phyloP scores from a whole-genome alignment of 108 stramenopile species.

The Stephanodiscus minutulus region DNA sequence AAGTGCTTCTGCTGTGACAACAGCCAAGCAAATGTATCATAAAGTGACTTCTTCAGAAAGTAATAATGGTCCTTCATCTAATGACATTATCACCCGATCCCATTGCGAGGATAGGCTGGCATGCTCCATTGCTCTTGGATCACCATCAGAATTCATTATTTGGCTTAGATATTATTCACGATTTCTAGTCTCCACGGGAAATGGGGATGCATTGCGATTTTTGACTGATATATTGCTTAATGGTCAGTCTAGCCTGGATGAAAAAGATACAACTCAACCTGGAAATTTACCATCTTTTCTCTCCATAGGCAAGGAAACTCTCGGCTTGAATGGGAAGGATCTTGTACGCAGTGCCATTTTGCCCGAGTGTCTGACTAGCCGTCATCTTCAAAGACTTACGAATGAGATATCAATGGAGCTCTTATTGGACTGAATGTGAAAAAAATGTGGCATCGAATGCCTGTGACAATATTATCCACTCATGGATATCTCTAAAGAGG shows the following conservation, averaged over 20 bases:
- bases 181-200: conserved; percentile 50
- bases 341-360: conserved; percentile 59
- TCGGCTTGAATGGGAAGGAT: conserved; percentile 56
- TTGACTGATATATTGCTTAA: conserved; percentile 70
- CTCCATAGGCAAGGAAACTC: conserved; percentile 46
- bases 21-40: conserved; percentile 45
- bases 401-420: conserved; percentile 80
- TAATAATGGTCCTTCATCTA: conserved; percentile 28
- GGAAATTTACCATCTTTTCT: conserved; percentile 45
- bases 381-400: conserved; percentile 75
- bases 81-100: conserved; percentile 58
- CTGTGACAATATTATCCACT: no score
- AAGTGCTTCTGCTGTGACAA: conserved; percentile 46
- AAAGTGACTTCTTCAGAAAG: conserved; percentile 22
- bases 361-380: conserved; percentile 85
- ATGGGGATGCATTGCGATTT: conserved; percentile 60
- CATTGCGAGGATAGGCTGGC: conserved; percentile 91
- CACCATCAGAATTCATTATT: conserved; percentile 61
- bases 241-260: background rate
- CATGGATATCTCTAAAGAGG: no score
- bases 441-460: no score
- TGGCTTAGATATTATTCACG: conserved; percentile 69
- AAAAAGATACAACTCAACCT: background rate
- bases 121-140: conserved; percentile 74
- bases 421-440: conserved; percentile 3